Base-by-base conservation (phyloP, 176 grass and related monocot genomes). In the Elymus sibiricus region DNA sequence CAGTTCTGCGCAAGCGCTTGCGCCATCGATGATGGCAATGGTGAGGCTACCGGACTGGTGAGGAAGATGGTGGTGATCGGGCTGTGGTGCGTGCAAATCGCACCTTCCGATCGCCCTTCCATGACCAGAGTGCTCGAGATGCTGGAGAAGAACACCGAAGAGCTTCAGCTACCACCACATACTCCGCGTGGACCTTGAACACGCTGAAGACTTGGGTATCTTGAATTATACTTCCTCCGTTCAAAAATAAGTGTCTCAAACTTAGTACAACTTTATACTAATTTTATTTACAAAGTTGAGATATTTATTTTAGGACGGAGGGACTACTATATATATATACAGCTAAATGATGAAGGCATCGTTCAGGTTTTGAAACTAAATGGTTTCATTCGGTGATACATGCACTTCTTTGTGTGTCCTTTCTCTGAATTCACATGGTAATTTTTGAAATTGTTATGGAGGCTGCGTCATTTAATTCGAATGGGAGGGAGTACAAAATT, bases 91-190 rank as follows among this genome's bases (percentile, higher is more conserved):
- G 88, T 92, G 27, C 90, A 86, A 42, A 67, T 84, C 13, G 77
- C 74, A 1, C 85, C 85, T 16, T 26, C 37, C 7, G 79, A 83
- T 47, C 81, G 90, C 19, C 93, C 93, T 74, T 82, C 84, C 11
- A 91, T 95, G 76, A 85, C 63, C 62, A 83, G 56, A 66, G 86
- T 93, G 8, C 11, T 95, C 0, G 83, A 95, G 26, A 90, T 95
- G 91, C 74, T 93, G 38, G 86, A 93, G 80, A 82, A 85, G 63
- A 69, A 29, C 1, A 34, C 15, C 3, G 28, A 25, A 42, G 76
- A 85, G 12, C 78, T 90, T 46, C 25, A 87, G 74, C 67, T 87
- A 59, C 87, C 87, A 42, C 79, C 61, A 4, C 56, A 64, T 6
- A 16, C 15, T 49, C 46, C 46, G 0, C 14, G 46, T 44, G 38